phyloP scores from a whole-genome alignment of 116 monocot species.

The Zostera marina region DNA sequence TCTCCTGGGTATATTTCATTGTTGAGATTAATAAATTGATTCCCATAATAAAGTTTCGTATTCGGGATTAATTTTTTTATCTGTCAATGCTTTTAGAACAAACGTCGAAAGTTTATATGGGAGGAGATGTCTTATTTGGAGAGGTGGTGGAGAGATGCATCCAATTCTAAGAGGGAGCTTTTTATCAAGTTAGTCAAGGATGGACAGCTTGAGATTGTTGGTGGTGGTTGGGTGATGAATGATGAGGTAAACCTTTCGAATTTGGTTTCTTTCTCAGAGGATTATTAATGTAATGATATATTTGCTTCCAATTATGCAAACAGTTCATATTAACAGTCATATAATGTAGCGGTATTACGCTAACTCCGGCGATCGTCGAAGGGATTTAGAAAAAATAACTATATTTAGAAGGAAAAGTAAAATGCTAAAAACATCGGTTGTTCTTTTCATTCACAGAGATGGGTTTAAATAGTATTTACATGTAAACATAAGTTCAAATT shows the following conservation, averaged over 20 bases:
- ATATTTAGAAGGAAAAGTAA: no score
- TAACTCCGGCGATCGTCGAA: no score
- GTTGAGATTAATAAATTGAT: background rate
- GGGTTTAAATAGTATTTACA: no score
- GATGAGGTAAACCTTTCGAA: conserved; percentile 53
- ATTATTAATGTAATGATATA: background rate
- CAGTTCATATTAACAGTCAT: no score
- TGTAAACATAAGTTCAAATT: no score
- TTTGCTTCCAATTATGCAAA: no score
- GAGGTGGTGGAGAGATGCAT: conserved; percentile 95
- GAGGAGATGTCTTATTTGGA: conserved; percentile 98
- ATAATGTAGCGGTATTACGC: no score
- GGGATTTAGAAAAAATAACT: no score
- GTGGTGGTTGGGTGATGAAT: conserved; percentile 99
- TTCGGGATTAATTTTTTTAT: background rate
- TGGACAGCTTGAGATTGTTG: conserved; percentile 92
- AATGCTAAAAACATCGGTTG: no score
- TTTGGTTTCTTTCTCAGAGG: background rate
- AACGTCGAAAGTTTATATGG: conserved; percentile 86
- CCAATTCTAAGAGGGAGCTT: conserved; percentile 30
- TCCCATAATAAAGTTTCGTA: background rate
- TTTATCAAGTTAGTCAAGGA: conserved; percentile 57
- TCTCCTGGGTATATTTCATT: conserved; percentile 35
- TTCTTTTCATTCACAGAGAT: no score
- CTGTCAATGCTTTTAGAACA: no score